Evolutionary conservation across 2,329 filamentous ascomycete genomes (phyloP), one percentile per base, ranked within the genome.

Genomic region (Fusarium verticillioides): DNA sequence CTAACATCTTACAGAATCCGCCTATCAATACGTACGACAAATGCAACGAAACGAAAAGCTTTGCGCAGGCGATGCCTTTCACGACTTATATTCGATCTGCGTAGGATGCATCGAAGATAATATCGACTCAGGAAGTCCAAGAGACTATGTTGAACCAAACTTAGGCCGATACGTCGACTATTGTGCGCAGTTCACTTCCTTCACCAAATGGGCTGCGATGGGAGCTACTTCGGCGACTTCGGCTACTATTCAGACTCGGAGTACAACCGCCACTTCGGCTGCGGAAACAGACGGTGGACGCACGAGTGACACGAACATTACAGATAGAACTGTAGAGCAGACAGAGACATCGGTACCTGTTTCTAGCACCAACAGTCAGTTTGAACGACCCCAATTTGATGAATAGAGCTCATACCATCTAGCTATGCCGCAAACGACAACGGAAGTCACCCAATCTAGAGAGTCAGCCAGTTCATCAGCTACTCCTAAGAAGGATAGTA

Each of bases 391-490:
- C 9, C 15, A n/a, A 23, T 10, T 49, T 32, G 19, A 16, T 18
- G 5, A 16, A 9, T 12, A 18, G 18, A 12, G 8, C 30, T 50
- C 21, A 50, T 13, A 2, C 6, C 5, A 6, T 10, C 4, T 15
- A 36, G 30, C 11, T 26, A 19, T 21, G 3, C 11, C n/a, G 3
- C 30, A 15, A 10, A 52, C 30, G 4, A 52, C n/a, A 19, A 34
- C 49, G 2, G n/a, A 19, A 4, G 16, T 5, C 16, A 6, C 32
- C 1, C 30, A 26, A 36, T 1, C 32, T 19, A 30, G 3, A 23
- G 5, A 5, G 1, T 15, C 47, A 19, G 8, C n/a, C 16, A 26
- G 8, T 19, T 36, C 16, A 0, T 15, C 11, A 26, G 26, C 13
- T 10, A 0, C 7, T 15, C 10, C n/a, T 9, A 15, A 19, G n/a